phyloP scores from a whole-genome alignment of 2,329 filamentous ascomycete genomes.

The Fusarium miscanthi region DNA sequence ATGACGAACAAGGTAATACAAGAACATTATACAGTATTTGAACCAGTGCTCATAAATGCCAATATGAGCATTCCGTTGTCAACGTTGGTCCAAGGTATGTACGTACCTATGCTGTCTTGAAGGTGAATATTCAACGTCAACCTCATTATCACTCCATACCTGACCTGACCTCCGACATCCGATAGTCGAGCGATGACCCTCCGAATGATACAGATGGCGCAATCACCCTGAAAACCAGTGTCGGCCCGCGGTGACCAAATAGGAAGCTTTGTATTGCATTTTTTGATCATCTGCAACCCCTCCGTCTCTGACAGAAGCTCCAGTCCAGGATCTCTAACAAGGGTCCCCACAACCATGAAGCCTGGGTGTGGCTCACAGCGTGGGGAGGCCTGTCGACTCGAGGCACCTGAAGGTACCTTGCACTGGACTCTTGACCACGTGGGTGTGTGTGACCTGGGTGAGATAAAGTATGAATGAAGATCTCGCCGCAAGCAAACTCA shows the following conservation, averaged over 20 bases:
- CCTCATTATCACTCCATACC: background rate
- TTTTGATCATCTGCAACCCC: conserved; percentile 16
- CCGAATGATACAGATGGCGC: conserved; percentile 4
- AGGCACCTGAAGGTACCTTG: conserved; percentile 20
- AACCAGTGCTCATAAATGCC: background rate
- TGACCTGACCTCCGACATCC: conserved; percentile 4
- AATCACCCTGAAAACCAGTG: conserved; percentile 9
- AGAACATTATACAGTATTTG: background rate
- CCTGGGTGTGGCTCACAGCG: conserved; percentile 26
- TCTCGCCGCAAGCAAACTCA: background rate
- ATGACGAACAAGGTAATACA: background rate
- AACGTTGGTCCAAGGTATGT: background rate
- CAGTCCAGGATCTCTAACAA: conserved; percentile 9
- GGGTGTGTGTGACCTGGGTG: conserved; percentile 9
- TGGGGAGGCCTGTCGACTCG: conserved; percentile 24
- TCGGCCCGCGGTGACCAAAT: conserved; percentile 21
- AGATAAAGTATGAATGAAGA: background rate
- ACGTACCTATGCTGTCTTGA: background rate
- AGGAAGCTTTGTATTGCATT: conserved; percentile 21
- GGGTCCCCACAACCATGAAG: conserved; percentile 19
- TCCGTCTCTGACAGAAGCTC: conserved; percentile 19
- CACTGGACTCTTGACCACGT: conserved; percentile 25
- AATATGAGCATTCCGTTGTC: background rate
- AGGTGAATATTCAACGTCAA: background rate
- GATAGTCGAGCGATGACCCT: conserved; percentile 3